Base-by-base conservation (phyloP, 331 rosid genomes). In the Cydonia oblonga region DNA sequence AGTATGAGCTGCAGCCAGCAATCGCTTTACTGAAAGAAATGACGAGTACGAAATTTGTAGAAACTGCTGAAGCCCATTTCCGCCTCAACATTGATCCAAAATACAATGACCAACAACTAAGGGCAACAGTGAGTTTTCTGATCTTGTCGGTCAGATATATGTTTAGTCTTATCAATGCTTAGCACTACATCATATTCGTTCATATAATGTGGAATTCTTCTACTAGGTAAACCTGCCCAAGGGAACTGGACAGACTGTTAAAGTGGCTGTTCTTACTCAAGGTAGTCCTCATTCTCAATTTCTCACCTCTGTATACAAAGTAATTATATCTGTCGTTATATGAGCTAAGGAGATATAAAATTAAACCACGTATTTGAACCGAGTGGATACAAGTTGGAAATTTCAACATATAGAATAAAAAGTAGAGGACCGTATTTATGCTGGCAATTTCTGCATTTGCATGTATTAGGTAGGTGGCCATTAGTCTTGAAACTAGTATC, bases 181-280 rank as follows among this genome's bases (percentile, higher is more conserved):
- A 25, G 51, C 49, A 22, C 42, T 60, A 52, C n/a, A 35, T 18
- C 56, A n/a, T 67, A 26, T 16, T 32, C 46, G 16, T 33, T 25
- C 60, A 78, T 58, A 8, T 68, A 58, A 66, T 59, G 38, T 15
- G 58, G 64, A 20, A 40, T 68, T 53, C 53, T 69, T 73, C 28
- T 77, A 29, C 75, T 68, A 95, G 98, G 98, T 95, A 53, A 95
- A 51, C 83, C 88, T 95, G 68, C 98, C 98, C 22, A 91, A 95
- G 86, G 96, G 98, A 82, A 95, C 97, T 25, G 98, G 96, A 75
- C 88, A 91, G 67, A 83, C 93, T 4, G 85, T 93, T 65, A 95
- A 80, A 79, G 92, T 95, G 74, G 97, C 98, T 38, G 98, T 95
- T 76, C 98, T 95, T 77, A 89, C 97, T 84, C 98, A 95, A 91